Evolutionary conservation across 768 basidiomycete genomes (phyloP).

Genomic region (Pholiota microspora): DNA sequence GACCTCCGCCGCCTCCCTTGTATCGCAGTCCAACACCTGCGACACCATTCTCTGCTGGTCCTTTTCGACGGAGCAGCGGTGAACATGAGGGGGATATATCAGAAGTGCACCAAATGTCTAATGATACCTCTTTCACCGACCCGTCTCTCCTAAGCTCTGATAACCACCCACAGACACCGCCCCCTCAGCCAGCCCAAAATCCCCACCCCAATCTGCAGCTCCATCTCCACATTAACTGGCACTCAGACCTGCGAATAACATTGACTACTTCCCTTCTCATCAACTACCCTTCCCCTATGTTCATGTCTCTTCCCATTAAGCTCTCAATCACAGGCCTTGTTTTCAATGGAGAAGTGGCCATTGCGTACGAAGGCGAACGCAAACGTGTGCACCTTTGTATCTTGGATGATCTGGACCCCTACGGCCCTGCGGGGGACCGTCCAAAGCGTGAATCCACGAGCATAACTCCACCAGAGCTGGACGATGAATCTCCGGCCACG

Average conservation of each 20-base stretch:
- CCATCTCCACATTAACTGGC: constrained; percentile 83
- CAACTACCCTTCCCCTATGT: constrained; percentile 94
- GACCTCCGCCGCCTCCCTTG: constrained; percentile 21
- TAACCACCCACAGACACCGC: constrained; percentile 13
- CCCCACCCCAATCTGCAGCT: constrained; percentile 75
- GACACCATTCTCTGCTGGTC: constrained; percentile 26
- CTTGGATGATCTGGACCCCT: constrained; percentile 84
- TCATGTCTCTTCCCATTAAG: constrained; percentile 96
- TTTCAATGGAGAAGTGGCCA: constrained; percentile 82
- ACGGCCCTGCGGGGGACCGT: constrained; percentile 63
- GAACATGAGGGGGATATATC: constrained; percentile 15
- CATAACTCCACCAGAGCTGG: constrained; percentile 55
- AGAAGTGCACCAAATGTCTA: constrained; percentile 7
- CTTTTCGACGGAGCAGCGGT: constrained; percentile 16
- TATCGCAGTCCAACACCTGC: constrained; percentile 27
- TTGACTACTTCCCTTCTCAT: constrained; percentile 92
- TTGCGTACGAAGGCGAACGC: constrained; percentile 88
- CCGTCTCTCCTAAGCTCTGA: constrained; percentile 20
- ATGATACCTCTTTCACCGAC: constrained; percentile 17
- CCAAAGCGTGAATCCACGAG: constrained; percentile 48
- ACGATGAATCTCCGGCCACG: constrained; percentile 48
- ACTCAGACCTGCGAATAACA: constrained; percentile 84
- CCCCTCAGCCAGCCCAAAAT: constrained; percentile 17
- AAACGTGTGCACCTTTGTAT: constrained; percentile 85
- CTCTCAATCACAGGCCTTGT: constrained; percentile 88